Conservation (phyloP, 257 asterid species). For the Scutellaria barbata region DNA sequence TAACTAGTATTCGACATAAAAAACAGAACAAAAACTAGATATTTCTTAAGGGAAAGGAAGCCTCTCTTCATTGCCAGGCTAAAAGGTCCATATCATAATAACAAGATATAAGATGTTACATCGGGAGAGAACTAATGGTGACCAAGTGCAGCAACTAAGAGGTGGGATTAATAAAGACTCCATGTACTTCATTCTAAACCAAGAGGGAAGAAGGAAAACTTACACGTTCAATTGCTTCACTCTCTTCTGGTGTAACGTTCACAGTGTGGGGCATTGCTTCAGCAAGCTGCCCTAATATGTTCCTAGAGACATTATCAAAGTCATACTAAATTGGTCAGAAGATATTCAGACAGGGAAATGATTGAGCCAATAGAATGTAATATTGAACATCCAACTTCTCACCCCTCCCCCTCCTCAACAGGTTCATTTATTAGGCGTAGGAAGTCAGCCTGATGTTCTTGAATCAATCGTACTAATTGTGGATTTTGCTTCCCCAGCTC, state of each 20-base stretch:
- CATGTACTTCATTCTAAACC: neutral
- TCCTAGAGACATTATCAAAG: conserved; percentile 44
- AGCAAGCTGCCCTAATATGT: conserved; percentile 70
- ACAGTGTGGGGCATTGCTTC: conserved; percentile 88
- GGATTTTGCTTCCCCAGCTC: conserved; percentile 97
- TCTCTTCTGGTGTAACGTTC: conserved; percentile 86
- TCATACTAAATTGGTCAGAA: conserved; percentile 15
- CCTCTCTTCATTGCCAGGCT: no score
- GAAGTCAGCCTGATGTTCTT: conserved; percentile 92
- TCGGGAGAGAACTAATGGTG: no score
- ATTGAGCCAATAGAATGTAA: neutral
- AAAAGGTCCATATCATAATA: no score
- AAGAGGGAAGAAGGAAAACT: conserved; percentile 30
- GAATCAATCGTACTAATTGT: conserved; percentile 76
- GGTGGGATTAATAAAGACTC: no score
- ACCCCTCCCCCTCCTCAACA: conserved; percentile 80
- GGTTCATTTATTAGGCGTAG: conserved; percentile 90
- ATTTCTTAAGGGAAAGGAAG: no score
- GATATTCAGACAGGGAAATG: no score
- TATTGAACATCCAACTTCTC: conserved; percentile 35
- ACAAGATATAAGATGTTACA: no score
- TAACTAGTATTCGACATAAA: no score
- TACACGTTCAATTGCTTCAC: conserved; percentile 91
- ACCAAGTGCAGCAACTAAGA: no score
- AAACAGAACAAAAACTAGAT: no score